Percentiles rank a stretch among this genome's conserved stretches.
Evolutionary conservation across 2,329 filamentous ascomycete genomes (phyloP).

Genomic region (Epichloe festucae): DNA sequence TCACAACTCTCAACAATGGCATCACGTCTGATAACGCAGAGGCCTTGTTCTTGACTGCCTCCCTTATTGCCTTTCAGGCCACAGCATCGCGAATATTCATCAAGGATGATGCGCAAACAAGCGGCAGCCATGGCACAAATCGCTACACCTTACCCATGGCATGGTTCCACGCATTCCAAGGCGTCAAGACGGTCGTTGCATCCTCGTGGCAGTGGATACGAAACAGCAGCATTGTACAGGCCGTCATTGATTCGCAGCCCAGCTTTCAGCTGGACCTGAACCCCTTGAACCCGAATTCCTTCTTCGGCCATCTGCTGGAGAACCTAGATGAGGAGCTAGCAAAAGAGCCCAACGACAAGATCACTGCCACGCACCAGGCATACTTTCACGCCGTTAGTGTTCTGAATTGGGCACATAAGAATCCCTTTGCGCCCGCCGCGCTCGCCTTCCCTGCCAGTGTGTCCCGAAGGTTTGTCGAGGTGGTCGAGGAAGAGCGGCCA

Average conservation of each 20-base stretch:
- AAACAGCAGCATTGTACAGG: conserved; percentile 41
- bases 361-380: conserved; percentile 30
- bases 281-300: conserved; percentile 35
- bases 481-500: conserved; percentile 44
- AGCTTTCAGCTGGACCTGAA: conserved; percentile 47
- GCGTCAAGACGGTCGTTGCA: conserved; percentile 51
- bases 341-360: conserved; percentile 17
- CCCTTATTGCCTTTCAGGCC: conserved; percentile 55
- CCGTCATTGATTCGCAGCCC: conserved; percentile 51
- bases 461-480: conserved; percentile 45
- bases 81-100: conserved; percentile 49
- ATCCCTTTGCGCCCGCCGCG: conserved; percentile 43
- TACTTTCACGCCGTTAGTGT: conserved; percentile 54
- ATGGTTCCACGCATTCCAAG: conserved; percentile 56
- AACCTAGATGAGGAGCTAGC: conserved; percentile 44
- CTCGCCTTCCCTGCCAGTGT: conserved; percentile 53
- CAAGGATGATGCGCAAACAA: conserved; percentile 36
- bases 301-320: conserved; percentile 48
- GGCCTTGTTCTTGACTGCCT: conserved; percentile 47
- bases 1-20: conserved; percentile 39
- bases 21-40: conserved; percentile 48
- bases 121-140: conserved; percentile 20
- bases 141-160: conserved; percentile 46
- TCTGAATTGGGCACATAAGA: conserved; percentile 52
- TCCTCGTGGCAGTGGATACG: conserved; percentile 52